Percentiles rank a stretch among this genome's conserved stretches.
Conservation (phyloP, 148 eudicot species). For the Vaccinium darrowii region DNA sequence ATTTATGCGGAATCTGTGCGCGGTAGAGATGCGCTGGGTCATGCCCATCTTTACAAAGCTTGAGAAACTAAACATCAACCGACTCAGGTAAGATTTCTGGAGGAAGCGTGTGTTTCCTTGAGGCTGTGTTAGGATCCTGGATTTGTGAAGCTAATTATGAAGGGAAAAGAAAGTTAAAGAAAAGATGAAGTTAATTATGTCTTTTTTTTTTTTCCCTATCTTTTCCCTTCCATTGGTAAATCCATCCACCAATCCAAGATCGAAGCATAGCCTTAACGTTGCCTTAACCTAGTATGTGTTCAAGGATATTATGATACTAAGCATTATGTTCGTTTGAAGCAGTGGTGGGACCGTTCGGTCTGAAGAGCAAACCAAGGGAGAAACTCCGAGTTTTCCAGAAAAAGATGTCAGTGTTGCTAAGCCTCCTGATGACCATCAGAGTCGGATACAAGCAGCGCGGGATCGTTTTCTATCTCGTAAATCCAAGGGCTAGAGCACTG, state of each 20-base stretch:
- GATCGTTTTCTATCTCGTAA: constrained; percentile 91
- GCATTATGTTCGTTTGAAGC: constrained; percentile 21
- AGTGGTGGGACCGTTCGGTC: constrained; percentile 63
- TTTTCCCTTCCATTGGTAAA: background rate
- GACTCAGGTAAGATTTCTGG: constrained; percentile 49
- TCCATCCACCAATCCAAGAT: background rate
- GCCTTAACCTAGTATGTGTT: background rate
- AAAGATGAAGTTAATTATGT: background rate
- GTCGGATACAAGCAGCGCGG: constrained; percentile 80
- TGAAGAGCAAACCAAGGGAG: constrained; percentile 31
- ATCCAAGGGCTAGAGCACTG: constrained; percentile 43
- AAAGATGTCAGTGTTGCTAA: constrained; percentile 32
- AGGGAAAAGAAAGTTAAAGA: background rate
- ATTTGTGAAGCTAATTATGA: background rate
- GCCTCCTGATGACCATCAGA: constrained; percentile 52
- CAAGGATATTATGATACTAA: background rate
- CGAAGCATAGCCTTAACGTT: background rate
- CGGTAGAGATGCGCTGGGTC: constrained; percentile 82
- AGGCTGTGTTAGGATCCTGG: background rate
- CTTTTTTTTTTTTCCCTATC: background rate
- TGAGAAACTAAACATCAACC: constrained; percentile 57
- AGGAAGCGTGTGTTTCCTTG: background rate
- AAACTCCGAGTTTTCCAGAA: constrained; percentile 26
- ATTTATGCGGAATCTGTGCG: constrained; percentile 82
- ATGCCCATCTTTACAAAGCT: constrained; percentile 66